Evolutionary conservation across 257 asterid genomes (phyloP).

Genomic region (Solanum neorickii): DNA sequence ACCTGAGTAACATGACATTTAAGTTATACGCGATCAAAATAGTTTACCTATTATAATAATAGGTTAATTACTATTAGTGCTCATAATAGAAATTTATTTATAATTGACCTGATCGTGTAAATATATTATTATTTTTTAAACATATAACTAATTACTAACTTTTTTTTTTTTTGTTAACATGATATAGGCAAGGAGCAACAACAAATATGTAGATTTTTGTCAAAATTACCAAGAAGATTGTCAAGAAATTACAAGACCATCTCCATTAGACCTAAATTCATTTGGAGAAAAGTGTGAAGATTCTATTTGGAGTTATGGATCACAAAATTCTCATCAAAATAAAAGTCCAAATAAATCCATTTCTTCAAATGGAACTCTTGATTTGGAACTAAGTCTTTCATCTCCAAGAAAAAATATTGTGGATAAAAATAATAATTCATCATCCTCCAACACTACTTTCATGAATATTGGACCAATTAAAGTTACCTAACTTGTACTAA

Average conservation of each 20-base stretch:
- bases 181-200: neutral
- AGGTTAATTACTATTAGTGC: neutral
- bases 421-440: neutral
- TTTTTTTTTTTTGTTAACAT: neutral
- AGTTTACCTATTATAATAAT: neutral
- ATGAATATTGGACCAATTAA: neutral
- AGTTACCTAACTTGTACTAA: neutral
- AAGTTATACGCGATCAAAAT: neutral
- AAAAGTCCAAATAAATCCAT: neutral
- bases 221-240: neutral
- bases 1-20: neutral
- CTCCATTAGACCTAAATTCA: neutral
- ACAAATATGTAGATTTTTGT: neutral
- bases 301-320: neutral
- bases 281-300: neutral
- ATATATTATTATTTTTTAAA: neutral
- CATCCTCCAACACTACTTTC: neutral
- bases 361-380: neutral
- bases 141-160: neutral
- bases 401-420: neutral
- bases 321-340: neutral
- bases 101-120: neutral
- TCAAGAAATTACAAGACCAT: neutral
- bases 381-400: neutral
- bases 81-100: neutral